Conservation (phyloP, 2,329 filamentous ascomycete genomes). For the Trichoderma arundinaceum region DNA sequence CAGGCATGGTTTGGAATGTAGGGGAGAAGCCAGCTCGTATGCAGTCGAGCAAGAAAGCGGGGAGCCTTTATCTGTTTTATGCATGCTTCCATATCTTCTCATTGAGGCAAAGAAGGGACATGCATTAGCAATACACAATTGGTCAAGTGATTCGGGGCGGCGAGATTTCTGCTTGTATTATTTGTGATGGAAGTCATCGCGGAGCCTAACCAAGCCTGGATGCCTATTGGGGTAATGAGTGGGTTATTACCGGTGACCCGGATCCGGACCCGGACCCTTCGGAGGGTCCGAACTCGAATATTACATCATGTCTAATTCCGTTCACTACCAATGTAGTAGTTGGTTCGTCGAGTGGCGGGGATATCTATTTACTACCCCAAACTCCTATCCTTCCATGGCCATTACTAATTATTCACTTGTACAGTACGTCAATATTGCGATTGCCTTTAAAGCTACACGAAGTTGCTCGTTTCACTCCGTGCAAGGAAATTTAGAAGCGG, state of each 20-base stretch:
- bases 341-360: not conserved
- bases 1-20: slow-evolving; percentile 9
- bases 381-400: not conserved
- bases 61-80: not conserved
- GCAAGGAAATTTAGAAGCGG: not conserved
- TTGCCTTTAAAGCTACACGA: not conserved
- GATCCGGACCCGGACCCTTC: slow-evolving; percentile 21
- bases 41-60: not conserved
- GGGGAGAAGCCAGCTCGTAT: not conserved
- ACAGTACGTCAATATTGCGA: not conserved
- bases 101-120: not conserved
- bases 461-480: not conserved
- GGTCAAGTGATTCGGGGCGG: not conserved
- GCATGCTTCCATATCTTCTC: not conserved
- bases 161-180: not conserved
- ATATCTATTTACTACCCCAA: not conserved
- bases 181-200: not conserved
- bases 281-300: slow-evolving; percentile 17
- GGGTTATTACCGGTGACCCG: not conserved
- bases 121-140: not conserved
- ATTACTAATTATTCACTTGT: not conserved
- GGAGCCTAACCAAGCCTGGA: not conserved
- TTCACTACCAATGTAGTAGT: not conserved
- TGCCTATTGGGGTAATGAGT: slow-evolving; percentile 5
- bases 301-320: slow-evolving; percentile 1